A percentile compares a stretch with the other conserved stretches of the same genome.
phyloP scores from a whole-genome alignment of 2,329 filamentous ascomycete genomes.

The Arachnomyces sp. region DNA sequence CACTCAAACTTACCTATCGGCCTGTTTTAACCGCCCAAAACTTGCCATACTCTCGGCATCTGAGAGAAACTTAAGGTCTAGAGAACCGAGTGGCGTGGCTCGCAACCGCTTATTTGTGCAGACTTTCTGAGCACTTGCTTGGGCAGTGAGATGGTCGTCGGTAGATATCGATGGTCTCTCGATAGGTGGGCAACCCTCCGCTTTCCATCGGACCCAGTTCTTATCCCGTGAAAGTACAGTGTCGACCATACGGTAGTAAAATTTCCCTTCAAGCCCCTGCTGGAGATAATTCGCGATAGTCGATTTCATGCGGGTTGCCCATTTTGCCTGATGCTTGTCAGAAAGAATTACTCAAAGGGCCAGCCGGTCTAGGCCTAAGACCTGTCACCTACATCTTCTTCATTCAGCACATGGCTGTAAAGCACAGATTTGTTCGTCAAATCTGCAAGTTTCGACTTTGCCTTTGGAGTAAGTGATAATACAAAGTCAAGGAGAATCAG shows the following conservation, averaged over 20 bases:
- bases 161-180: slow-evolving; percentile 64
- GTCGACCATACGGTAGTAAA: slow-evolving; percentile 94
- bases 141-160: slow-evolving; percentile 62
- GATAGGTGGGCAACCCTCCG: slow-evolving; percentile 85
- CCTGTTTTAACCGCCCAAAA: slow-evolving; percentile 62
- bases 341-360: slow-evolving; percentile 6
- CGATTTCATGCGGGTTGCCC: slow-evolving; percentile 71
- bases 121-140: slow-evolving; percentile 55
- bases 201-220: slow-evolving; percentile 99
- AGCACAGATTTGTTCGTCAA: slow-evolving; percentile 81
- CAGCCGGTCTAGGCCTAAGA: neutral
- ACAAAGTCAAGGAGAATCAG: slow-evolving; percentile 93
- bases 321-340: slow-evolving; percentile 56
- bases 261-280: slow-evolving; percentile 72
- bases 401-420: slow-evolving; percentile 68
- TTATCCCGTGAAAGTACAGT: slow-evolving; percentile 93
- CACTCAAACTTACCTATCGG: slow-evolving; percentile 39
- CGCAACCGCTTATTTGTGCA: slow-evolving; percentile 66
- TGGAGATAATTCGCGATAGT: slow-evolving; percentile 77
- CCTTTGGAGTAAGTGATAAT: slow-evolving; percentile 73
- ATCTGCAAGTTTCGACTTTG: slow-evolving; percentile 69
- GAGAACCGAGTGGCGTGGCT: slow-evolving; percentile 60
- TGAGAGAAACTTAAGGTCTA: slow-evolving; percentile 71
- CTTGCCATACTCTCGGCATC: slow-evolving; percentile 55
- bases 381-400: slow-evolving; percentile 62